Base-by-base conservation (phyloP, 2,329 filamentous ascomycete species). In the Fusarium praegraminearum region DNA sequence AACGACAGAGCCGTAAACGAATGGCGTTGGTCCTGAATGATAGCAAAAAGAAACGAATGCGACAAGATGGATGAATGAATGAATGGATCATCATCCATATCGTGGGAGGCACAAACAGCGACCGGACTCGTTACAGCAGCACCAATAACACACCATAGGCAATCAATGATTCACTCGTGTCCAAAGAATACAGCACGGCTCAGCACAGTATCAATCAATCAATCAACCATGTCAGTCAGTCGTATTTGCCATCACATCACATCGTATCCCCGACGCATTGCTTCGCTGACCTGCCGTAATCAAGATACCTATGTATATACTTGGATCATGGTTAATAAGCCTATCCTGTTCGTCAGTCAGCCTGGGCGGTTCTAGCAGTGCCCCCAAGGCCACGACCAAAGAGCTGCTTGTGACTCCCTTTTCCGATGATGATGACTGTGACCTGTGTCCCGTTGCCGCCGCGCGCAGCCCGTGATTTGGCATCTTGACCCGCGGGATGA, bases 271-370 rank as follows among this genome's bases (percentile, higher is more conserved):
- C 35, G 55, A 47, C 26, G 49, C 36, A 63, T 63, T 63, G 41
- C 49, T 62, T 51, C 53, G 65, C 64, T 68, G 65, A 68, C 64
- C 44, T 67, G 45, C 33, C 64, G 47, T 68, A 63, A 68, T 65
- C 58, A 68, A 51, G 46, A 28, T 58, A 3, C 20, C 20, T 22
- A 38, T 30, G 28, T 30, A 30, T 12, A 30, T 30, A 30, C n/a
- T 56, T 63, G 32, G 26, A 47, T 28, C 12, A 10, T 30, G 33
- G 46, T 41, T 60, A 62, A 60, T 62, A 62, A 62, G 22, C 52
- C 40, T 33, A 45, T 41, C 38, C 49, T 38, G 45, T 45, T 62
- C 63, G 53, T 50, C 60, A 65, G 53, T 50, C 60, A 65, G 62
- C 60, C 64, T 45, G 35, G 61, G 50, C 50, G 58, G 35, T 57